Conservation (phyloP, 352 stramenopile genomes). For the Globisporangium takayamanum region DNA sequence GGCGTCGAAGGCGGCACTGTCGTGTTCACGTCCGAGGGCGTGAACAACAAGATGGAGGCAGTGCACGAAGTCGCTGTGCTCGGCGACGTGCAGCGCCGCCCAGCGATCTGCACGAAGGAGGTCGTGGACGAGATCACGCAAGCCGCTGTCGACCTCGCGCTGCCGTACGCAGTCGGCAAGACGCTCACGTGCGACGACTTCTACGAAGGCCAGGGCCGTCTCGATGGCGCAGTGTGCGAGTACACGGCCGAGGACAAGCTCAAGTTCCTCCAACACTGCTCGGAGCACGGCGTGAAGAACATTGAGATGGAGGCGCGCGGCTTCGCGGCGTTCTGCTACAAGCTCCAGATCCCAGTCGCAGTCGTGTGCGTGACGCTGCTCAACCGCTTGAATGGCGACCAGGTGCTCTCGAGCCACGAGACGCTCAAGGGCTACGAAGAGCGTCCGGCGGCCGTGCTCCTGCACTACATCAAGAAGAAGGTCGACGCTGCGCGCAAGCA, state of each 20-base stretch:
- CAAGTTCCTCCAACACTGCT: slow-evolving; percentile 48
- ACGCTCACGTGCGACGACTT: slow-evolving; percentile 84
- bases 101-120: slow-evolving; percentile 47
- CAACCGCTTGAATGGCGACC: slow-evolving; percentile 74
- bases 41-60: slow-evolving; percentile 75
- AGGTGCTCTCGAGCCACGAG: slow-evolving; percentile 52
- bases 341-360: slow-evolving; percentile 68
- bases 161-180: slow-evolving; percentile 69
- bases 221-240: slow-evolving; percentile 80
- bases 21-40: slow-evolving; percentile 73
- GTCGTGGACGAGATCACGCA: slow-evolving; percentile 48
- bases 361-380: slow-evolving; percentile 72
- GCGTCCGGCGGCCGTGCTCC: slow-evolving; percentile 45
- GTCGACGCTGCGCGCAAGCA: slow-evolving; percentile 13
- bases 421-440: slow-evolving; percentile 61
- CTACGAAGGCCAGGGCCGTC: slow-evolving; percentile 75
- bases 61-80: slow-evolving; percentile 62
- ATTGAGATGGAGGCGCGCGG: slow-evolving; percentile 81
- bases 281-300: slow-evolving; percentile 61
- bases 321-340: slow-evolving; percentile 73
- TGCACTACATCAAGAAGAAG: slow-evolving; percentile 74
- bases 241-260: slow-evolving; percentile 78
- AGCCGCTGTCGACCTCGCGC: slow-evolving; percentile 34
- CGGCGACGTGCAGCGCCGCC: slow-evolving; percentile 39
- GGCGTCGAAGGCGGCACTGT: slow-evolving; percentile 73